Evolutionary conservation across 192 early-diverging fungal species (phyloP), one percentile per base, ranked within the genome.

Genomic region (Coemansia sp.): DNA sequence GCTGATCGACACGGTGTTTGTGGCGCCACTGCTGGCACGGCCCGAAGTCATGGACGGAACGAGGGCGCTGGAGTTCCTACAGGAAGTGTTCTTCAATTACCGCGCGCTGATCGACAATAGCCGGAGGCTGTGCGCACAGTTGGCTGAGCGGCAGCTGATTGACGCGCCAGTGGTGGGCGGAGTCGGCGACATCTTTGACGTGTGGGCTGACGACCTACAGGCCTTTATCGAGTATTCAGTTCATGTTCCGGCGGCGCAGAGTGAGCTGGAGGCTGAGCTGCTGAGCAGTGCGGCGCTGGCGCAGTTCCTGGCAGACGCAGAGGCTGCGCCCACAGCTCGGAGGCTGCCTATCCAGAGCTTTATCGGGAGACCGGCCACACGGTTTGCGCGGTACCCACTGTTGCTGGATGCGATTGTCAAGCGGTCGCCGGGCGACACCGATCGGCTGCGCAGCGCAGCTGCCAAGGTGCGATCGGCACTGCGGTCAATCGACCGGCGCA

Each of bases 321-420:
- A 93, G 67, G 81, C 87, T 12, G 65, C 68, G 29, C 90, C 93
- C 7, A 86, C 86, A 42, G 88, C 87, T 15, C 83, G 93, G 19
- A 87, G 90, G 19, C 68, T 97, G 37, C 88, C 92, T 42, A 66
- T 95, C 34, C 89, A 95, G 74, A 91, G 90, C 63, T 97, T 95
- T 60, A 68, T 97, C 21, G 89, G 87, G 0, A 85, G 93, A 21
- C 94, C 95, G 0, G 91, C 92, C 0, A 88, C 94, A 15, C 87
- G 93, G 21, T 63, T 97, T 27, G 94, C 90, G 6, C 83, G 91
- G 52, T 98, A 95, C 63, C 89, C 88, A 18, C 73, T 98, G 27
- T 77, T 98, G 8, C 70, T 98, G 15, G 77, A 87, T 27, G 91
- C 88, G 6, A 84, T 92, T 34, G 62, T 92, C 15, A 90, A 94